Percentiles rank a stretch among this genome's conserved stretches.
phyloP scores from a whole-genome alignment of 2,329 filamentous ascomycete species.

The Didymellaceae sp. region DNA sequence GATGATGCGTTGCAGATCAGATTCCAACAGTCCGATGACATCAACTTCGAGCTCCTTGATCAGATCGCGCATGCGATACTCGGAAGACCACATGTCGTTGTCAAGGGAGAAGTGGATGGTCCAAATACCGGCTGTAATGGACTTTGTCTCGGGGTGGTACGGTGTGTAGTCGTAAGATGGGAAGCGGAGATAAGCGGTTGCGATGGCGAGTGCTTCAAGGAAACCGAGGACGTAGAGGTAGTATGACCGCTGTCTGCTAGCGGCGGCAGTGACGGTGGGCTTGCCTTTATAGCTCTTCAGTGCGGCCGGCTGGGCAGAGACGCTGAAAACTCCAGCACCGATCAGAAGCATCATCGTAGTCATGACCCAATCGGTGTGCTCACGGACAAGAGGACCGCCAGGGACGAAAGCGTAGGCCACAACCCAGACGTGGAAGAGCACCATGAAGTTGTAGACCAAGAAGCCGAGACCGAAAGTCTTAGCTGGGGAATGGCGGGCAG shows the following conservation, averaged over 20 bases:
- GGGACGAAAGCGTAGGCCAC: conserved; percentile 98
- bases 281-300: conserved; percentile 53
- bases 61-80: conserved; percentile 89
- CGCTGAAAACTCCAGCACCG: conserved; percentile 81
- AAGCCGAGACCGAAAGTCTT: conserved; percentile 87
- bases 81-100: conserved; percentile 98
- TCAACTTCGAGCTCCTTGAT: conserved; percentile 96
- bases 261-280: conserved; percentile 54
- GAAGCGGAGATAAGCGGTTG: conserved; percentile 86
- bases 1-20: conserved; percentile 94
- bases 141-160: conserved; percentile 84
- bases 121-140: conserved; percentile 96
- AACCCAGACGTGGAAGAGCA: conserved; percentile 98
- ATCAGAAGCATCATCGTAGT: conserved; percentile 81
- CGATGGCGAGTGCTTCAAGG: conserved; percentile 80
- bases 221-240: conserved; percentile 74
- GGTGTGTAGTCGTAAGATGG: conserved; percentile 90
- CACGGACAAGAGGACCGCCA: conserved; percentile 87
- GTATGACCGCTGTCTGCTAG: conserved; percentile 66
- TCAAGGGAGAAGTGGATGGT: conserved; percentile 98
- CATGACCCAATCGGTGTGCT: conserved; percentile 97
- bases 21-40: conserved; percentile 91
- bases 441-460: conserved; percentile 88
- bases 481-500: conserved; percentile 77
- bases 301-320: conserved; percentile 58